These are phyloP conservation scores for Erysimum cheiranthoides DNA, from an alignment of 345 rosid genomes.

Conservation along the genomic window DNA sequence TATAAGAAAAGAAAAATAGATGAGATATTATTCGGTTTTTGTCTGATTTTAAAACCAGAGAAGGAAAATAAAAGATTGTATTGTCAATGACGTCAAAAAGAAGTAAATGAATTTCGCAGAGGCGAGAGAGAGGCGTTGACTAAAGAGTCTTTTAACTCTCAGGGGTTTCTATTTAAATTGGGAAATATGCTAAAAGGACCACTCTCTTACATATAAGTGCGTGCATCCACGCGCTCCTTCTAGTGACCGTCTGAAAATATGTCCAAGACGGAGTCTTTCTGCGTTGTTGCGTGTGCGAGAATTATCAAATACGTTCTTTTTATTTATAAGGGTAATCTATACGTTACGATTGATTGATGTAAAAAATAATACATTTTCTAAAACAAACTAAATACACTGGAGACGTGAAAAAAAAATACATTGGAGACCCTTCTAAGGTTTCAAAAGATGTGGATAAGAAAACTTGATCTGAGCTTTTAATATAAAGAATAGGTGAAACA, in stretches of 20 bases:
- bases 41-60: neutral
- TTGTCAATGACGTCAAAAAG: constrained; percentile 31
- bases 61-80: neutral
- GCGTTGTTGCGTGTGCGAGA: neutral
- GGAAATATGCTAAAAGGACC: constrained; percentile 20
- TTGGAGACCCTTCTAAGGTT: neutral
- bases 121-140: constrained; percentile 39
- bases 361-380: no score
- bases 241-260: constrained; percentile 1
- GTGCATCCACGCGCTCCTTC: constrained; percentile 10
- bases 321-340: neutral
- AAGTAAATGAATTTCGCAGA: constrained; percentile 10
- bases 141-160: constrained; percentile 19
- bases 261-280: constrained; percentile 10
- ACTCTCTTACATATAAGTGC: neutral
- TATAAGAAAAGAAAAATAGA: constrained; percentile 6
- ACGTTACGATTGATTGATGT: neutral
- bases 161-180: constrained; percentile 35
- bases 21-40: constrained; percentile 39
- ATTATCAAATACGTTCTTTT: neutral
- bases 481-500: neutral
- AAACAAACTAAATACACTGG: neutral
- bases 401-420: no score
- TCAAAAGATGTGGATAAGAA: no score
- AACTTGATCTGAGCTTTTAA: neutral